A percentile compares a stretch with the other conserved stretches of the same genome.
phyloP scores from a whole-genome alignment of 1,139 yeast species.

The Candida sanyaensis region DNA sequence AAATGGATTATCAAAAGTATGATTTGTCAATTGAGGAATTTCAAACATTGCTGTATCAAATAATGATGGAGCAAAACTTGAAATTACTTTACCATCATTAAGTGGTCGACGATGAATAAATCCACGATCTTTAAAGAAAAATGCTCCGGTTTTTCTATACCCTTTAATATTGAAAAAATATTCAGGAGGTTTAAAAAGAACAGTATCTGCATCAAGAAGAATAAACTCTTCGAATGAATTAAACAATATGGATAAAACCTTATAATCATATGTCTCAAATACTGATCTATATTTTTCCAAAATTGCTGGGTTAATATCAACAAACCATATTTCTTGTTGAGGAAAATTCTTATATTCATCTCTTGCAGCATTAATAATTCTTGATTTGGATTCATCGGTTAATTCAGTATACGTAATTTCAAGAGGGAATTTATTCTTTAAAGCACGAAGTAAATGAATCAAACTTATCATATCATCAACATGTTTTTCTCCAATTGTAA shows the following conservation, averaged over 20 bases:
- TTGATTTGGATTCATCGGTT: conserved; percentile 23
- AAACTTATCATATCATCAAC: conserved; percentile 46
- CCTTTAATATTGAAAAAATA: conserved; percentile 29
- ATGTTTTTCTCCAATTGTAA: conserved; percentile 48
- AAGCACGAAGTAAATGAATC: conserved; percentile 45
- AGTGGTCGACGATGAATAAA: conserved; percentile 25
- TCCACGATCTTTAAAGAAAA: conserved; percentile 34
- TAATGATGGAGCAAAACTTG: conserved; percentile 29
- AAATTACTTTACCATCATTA: conserved; percentile 26
- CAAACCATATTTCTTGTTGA: conserved; percentile 39
- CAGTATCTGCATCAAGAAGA: conserved; percentile 38
- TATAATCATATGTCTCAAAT: conserved; percentile 29
- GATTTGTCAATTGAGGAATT: conserved; percentile 28
- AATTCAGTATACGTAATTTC: conserved; percentile 52
- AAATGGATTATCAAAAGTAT: conserved; percentile 23
- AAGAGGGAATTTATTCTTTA: conserved; percentile 51
- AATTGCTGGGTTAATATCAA: conserved; percentile 29
- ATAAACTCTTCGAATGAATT: conserved; percentile 37
- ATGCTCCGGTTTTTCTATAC: conserved; percentile 30
- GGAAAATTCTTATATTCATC: conserved; percentile 27
- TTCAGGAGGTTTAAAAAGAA: conserved; percentile 29
- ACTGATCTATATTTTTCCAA: conserved; percentile 24
- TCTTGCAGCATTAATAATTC: conserved; percentile 31
- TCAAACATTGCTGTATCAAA: conserved; percentile 32
- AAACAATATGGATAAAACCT: conserved; percentile 34